phyloP scores from a whole-genome alignment of 768 basidiomycete species.

The Thelephora ganbajun region DNA sequence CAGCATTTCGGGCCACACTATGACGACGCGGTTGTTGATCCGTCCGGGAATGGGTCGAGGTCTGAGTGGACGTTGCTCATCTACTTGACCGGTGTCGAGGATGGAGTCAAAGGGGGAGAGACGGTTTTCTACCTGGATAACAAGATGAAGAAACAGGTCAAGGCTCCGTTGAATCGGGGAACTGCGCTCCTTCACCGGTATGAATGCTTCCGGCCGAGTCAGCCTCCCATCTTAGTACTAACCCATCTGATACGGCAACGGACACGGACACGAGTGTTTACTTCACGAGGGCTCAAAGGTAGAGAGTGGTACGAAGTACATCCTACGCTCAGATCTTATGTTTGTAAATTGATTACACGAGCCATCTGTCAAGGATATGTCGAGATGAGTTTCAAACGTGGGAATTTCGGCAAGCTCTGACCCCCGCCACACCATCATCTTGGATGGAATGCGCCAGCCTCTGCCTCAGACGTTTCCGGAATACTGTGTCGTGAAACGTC shows the following conservation, averaged over 20 bases:
- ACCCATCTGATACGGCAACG: conserved; percentile 14
- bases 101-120: conserved; percentile 65
- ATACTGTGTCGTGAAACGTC: not conserved
- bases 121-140: conserved; percentile 58
- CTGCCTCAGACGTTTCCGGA: not conserved
- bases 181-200: conserved; percentile 56
- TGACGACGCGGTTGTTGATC: conserved; percentile 54
- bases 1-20: conserved; percentile 70
- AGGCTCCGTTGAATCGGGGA: conserved; percentile 42
- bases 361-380: too few species aligned
- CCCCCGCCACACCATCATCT: conserved; percentile 3
- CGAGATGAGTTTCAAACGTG: too few species aligned
- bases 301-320: conserved; percentile 49
- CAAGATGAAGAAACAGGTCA: conserved; percentile 33
- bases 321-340: conserved; percentile 62
- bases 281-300: conserved; percentile 61
- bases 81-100: conserved; percentile 58
- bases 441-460: not conserved
- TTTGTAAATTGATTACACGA: conserved; percentile 27
- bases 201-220: conserved; percentile 5
- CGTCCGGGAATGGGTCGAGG: conserved; percentile 35
- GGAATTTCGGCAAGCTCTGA: not conserved
- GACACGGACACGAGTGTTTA: conserved; percentile 62
- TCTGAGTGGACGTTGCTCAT: conserved; percentile 72
- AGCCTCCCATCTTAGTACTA: not conserved